These are phyloP conservation scores for Petrea volubilis DNA, from an alignment of 257 asterid genomes.

Conservation along the genomic window DNA sequence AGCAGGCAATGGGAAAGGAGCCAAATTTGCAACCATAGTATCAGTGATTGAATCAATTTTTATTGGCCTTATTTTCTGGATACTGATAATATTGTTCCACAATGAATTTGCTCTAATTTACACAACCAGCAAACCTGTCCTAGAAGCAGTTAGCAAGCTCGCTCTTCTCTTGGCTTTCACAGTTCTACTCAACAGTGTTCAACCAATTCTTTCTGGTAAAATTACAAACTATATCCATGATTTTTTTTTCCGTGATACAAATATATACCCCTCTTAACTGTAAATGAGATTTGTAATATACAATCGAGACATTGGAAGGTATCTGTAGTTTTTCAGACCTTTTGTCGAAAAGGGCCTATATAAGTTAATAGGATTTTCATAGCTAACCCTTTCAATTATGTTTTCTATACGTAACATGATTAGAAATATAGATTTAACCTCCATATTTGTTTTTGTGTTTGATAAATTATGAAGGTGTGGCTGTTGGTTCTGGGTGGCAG, in stretches of 20 bases:
- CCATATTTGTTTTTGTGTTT: not conserved
- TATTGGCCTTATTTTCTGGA: conserved; percentile 60
- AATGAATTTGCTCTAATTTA: conserved; percentile 50
- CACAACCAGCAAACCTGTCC: conserved; percentile 46
- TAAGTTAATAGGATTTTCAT: too few species aligned
- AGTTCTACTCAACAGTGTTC: conserved; percentile 68
- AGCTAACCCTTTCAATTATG: too few species aligned
- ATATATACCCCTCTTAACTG: too few species aligned
- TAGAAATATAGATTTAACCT: too few species aligned
- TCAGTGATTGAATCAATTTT: conserved; percentile 44
- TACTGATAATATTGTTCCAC: conserved; percentile 48
- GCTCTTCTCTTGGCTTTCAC: conserved; percentile 62
- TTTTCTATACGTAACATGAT: too few species aligned
- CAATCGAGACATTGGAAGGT: too few species aligned
- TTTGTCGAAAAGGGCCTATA: too few species aligned
- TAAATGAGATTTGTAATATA: too few species aligned
- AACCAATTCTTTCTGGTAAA: conserved; percentile 69
- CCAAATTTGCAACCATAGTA: conserved; percentile 58
- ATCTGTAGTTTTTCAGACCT: too few species aligned
- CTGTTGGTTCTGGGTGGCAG: conserved; percentile 91
- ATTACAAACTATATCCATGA: too few species aligned
- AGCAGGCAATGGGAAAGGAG: conserved; percentile 70
- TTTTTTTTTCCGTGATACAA: too few species aligned
- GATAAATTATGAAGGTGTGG: conserved; percentile 50
- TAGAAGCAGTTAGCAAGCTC: conserved; percentile 52